These are phyloP conservation scores for Aeminium ludgeri DNA, from an alignment of 495 filamentous ascomycete genomes.

Conservation along the genomic window DNA sequence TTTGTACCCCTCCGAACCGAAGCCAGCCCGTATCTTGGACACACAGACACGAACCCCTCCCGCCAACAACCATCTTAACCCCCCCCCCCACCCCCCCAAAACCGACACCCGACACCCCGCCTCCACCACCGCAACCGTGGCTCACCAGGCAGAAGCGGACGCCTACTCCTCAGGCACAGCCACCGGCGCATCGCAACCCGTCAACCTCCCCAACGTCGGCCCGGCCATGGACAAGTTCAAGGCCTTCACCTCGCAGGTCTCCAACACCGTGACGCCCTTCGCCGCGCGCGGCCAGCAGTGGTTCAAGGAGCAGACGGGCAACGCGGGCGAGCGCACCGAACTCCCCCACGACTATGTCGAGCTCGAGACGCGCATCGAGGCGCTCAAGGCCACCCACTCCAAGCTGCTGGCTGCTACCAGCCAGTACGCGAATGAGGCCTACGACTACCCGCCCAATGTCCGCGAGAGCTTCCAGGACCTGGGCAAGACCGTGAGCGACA, in stretches of 20 bases:
- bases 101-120: neutral
- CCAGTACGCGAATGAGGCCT: constrained; percentile 90
- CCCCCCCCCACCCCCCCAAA: no score
- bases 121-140: neutral
- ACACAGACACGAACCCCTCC: no score
- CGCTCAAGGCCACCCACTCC: constrained; percentile 88
- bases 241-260: constrained; percentile 10
- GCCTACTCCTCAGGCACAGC: neutral
- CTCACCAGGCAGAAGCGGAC: neutral
- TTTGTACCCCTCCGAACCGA: no score
- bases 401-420: constrained; percentile 91
- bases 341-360: constrained; percentile 95
- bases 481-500: constrained; percentile 87
- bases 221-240: constrained; percentile 15
- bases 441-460: constrained; percentile 98
- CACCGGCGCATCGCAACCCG: neutral
- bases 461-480: constrained; percentile 95
- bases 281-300: constrained; percentile 88
- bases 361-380: constrained; percentile 97
- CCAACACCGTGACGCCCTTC: constrained; percentile 53
- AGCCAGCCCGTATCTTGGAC: no score
- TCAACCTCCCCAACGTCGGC: neutral
- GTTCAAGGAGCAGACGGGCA: constrained; percentile 90
- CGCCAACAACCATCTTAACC: no score
- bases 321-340: constrained; percentile 93